Conservation (phyloP, 1,284 basidiomycete genomes). For the Ustilago loliicola region DNA sequence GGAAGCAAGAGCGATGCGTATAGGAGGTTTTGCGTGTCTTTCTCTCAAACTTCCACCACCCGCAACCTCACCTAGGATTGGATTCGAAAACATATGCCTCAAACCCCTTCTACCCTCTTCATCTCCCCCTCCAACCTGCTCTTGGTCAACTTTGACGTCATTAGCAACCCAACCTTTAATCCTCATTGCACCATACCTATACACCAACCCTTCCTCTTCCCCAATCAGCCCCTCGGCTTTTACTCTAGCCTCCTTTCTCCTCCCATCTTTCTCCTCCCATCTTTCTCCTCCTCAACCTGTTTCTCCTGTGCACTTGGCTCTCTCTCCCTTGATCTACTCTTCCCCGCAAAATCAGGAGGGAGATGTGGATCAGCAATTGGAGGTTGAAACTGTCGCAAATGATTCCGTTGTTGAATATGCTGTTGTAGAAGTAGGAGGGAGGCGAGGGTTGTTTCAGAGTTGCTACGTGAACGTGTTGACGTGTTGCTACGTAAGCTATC, state of each 20-base stretch:
- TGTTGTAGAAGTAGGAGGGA: conserved; percentile 30
- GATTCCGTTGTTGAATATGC: conserved; percentile 25
- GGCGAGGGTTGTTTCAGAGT: conserved; percentile 21
- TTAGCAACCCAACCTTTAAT: conserved; percentile 5
- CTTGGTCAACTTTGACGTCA: neutral
- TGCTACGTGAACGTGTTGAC: neutral
- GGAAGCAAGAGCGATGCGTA: conserved; percentile 15
- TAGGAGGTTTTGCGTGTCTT: conserved; percentile 38
- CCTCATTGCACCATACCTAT: conserved; percentile 28
- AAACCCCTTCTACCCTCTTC: conserved; percentile 5
- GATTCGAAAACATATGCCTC: conserved; percentile 27
- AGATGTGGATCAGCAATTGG: conserved; percentile 19
- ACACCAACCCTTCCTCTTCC: neutral
- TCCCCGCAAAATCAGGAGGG: neutral
- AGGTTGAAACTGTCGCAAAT: conserved; percentile 5
- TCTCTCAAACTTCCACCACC: conserved; percentile 19
- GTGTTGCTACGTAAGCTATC: neutral
- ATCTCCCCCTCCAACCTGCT: neutral
- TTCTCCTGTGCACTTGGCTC: neutral
- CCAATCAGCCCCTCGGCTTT: conserved; percentile 6
- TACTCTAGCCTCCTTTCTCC: neutral
- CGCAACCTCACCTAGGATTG: neutral
- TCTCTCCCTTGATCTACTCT: neutral
- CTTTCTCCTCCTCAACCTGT: neutral
- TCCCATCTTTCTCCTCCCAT: neutral